Conservation (phyloP, 2,329 filamentous ascomycete genomes). For the Aspergillus sp. region DNA sequence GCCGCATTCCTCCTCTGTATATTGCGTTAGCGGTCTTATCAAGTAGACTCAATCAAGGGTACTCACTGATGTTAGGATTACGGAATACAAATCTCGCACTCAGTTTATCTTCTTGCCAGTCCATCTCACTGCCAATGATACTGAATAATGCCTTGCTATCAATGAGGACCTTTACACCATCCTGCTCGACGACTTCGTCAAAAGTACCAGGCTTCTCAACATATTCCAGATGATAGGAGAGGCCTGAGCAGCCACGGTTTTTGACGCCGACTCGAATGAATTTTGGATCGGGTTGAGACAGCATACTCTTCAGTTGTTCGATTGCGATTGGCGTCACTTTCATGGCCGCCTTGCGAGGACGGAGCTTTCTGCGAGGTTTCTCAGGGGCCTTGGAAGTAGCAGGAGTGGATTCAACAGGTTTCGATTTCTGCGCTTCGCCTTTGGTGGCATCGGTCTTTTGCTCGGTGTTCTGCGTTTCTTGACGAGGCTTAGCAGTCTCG, state of each 20-base stretch:
- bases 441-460: constrained; percentile 56
- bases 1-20: constrained; percentile 88
- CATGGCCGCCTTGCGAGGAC: constrained; percentile 87
- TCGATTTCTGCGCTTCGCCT: constrained; percentile 66
- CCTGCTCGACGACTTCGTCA: constrained; percentile 91
- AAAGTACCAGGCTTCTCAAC: constrained; percentile 86
- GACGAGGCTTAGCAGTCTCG: constrained; percentile 46
- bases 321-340: constrained; percentile 79
- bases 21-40: constrained; percentile 21
- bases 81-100: constrained; percentile 90
- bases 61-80: constrained; percentile 98
- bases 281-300: constrained; percentile 85
- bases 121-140: constrained; percentile 98
- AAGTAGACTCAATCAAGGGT: background rate
- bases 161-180: constrained; percentile 92
- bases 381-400: constrained; percentile 42
- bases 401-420: constrained; percentile 44
- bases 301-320: constrained; percentile 70
- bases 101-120: constrained; percentile 95
- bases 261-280: constrained; percentile 92
- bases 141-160: constrained; percentile 97
- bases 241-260: constrained; percentile 89
- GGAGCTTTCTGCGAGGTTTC: constrained; percentile 66
- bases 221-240: constrained; percentile 92
- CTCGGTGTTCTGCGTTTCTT: constrained; percentile 29